phyloP scores from a whole-genome alignment of 805 yeast species.

The Suhomyces sp. region DNA sequence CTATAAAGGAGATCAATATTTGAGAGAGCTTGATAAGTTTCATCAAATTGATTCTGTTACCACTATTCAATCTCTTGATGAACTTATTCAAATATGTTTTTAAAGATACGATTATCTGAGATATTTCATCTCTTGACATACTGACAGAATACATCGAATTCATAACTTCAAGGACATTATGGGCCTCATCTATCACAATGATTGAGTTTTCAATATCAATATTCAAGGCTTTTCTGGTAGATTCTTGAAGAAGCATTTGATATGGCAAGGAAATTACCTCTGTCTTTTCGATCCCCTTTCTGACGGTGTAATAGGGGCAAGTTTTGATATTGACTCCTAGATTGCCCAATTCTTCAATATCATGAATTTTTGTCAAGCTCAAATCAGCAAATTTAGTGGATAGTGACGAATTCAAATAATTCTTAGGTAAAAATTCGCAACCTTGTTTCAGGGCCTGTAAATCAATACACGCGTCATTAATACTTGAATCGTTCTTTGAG shows the following conservation, averaged over 20 bases:
- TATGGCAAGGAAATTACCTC: conserved; percentile 87
- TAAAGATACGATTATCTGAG: conserved; percentile 46
- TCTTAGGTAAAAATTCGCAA: conserved; percentile 30
- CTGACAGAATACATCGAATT: conserved; percentile 64
- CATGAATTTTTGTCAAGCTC: conserved; percentile 57
- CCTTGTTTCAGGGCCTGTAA: conserved; percentile 45
- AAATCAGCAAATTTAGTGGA: conserved; percentile 48
- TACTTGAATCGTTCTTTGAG: conserved; percentile 44
- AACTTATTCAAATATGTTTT: conserved; percentile 59
- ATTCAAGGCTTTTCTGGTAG: conserved; percentile 58
- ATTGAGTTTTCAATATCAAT: conserved; percentile 62
- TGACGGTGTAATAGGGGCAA: conserved; percentile 82
- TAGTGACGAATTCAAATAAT: conserved; percentile 30
- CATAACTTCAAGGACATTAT: conserved; percentile 77
- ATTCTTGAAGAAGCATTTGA: conserved; percentile 65
- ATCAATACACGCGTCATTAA: conserved; percentile 82
- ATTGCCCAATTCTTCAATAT: conserved; percentile 73
- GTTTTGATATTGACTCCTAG: conserved; percentile 57
- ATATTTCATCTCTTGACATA: conserved; percentile 51
- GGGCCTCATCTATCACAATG: conserved; percentile 90
- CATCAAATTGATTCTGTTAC: conserved; percentile 66
- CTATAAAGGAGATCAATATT: conserved; percentile 50
- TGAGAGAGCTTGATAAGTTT: conserved; percentile 61
- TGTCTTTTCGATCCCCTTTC: conserved; percentile 54
- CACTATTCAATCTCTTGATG: conserved; percentile 60